phyloP scores from a whole-genome alignment of 768 basidiomycete species.

The Leucocoprinus leucothites region DNA sequence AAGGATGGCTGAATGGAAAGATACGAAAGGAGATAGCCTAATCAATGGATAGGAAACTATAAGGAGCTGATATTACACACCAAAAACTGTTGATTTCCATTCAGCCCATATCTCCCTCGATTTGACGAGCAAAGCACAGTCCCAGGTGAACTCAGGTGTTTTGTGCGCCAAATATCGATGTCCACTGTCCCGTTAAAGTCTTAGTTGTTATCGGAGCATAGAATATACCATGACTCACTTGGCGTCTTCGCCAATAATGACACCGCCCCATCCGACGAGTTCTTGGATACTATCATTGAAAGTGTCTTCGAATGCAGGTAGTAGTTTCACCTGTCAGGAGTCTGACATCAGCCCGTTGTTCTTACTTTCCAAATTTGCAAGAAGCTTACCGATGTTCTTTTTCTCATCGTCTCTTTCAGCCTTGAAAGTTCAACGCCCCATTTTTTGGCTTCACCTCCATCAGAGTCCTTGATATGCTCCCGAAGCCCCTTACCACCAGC shows the following conservation, averaged over 20 bases:
- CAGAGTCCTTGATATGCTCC: slow-evolving; percentile 35
- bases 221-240: slow-evolving; percentile 43
- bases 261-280: slow-evolving; percentile 68
- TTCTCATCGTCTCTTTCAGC: slow-evolving; percentile 55
- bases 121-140: slow-evolving; percentile 65
- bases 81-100: slow-evolving; percentile 62
- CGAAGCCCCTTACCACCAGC: slow-evolving; percentile 37
- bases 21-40: slow-evolving; percentile 14
- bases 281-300: slow-evolving; percentile 81
- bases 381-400: slow-evolving; percentile 48
- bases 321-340: slow-evolving; percentile 47
- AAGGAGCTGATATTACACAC: slow-evolving; percentile 34
- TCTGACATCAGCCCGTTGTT: slow-evolving; percentile 5
- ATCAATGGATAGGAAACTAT: slow-evolving; percentile 16
- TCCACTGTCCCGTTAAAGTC: slow-evolving; percentile 41
- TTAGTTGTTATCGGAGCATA: slow-evolving; percentile 14
- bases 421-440: slow-evolving; percentile 70
- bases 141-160: slow-evolving; percentile 62
- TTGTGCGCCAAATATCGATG: slow-evolving; percentile 74
- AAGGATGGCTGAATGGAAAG: slow-evolving; percentile 27
- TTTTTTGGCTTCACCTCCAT: slow-evolving; percentile 68
- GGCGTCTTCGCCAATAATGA: slow-evolving; percentile 61
- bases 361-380: slow-evolving; percentile 1
- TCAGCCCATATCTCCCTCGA: slow-evolving; percentile 62
- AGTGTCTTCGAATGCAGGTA: slow-evolving; percentile 62